These are phyloP conservation scores for Blastobotrys aristatus DNA, from an alignment of 1,139 yeast genomes.

Conservation along the genomic window DNA sequence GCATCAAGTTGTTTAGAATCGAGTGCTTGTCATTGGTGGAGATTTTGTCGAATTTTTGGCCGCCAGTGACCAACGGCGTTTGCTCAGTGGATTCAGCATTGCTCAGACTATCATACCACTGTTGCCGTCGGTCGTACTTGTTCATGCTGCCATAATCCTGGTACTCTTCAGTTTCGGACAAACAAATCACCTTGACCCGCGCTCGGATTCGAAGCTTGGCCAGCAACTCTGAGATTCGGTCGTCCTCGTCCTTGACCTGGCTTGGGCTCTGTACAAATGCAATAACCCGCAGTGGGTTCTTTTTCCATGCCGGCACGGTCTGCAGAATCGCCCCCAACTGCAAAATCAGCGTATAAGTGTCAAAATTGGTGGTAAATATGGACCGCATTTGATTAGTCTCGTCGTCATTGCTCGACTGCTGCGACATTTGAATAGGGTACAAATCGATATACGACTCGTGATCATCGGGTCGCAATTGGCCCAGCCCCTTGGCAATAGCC, in stretches of 20 bases:
- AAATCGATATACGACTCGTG: constrained; percentile 55
- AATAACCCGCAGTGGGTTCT: constrained; percentile 63
- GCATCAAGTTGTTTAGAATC: constrained; percentile 81
- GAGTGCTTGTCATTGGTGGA: constrained; percentile 92
- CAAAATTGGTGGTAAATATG: constrained; percentile 74
- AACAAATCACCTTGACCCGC: constrained; percentile 62
- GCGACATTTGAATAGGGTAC: constrained; percentile 95
- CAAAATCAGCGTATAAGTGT: constrained; percentile 85
- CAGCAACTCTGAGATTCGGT: constrained; percentile 57
- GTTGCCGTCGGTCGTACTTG: background rate
- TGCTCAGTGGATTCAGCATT: background rate
- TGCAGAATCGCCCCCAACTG: constrained; percentile 89
- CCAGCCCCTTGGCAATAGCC: constrained; percentile 88
- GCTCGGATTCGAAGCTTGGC: constrained; percentile 81
- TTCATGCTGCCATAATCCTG: background rate
- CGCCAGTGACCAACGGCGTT: background rate
- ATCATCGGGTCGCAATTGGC: constrained; percentile 42
- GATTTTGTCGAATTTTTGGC: constrained; percentile 57
- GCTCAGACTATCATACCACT: background rate
- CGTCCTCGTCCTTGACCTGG: constrained; percentile 53
- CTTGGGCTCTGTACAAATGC: constrained; percentile 56
- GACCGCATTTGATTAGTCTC: constrained; percentile 21
- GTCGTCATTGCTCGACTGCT: constrained; percentile 65
- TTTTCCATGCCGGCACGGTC: constrained; percentile 90
- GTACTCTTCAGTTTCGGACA: constrained; percentile 33